These are phyloP conservation scores for Prinsepia uniflora DNA, from an alignment of 306 rosid genomes.

Conservation along the genomic window DNA sequence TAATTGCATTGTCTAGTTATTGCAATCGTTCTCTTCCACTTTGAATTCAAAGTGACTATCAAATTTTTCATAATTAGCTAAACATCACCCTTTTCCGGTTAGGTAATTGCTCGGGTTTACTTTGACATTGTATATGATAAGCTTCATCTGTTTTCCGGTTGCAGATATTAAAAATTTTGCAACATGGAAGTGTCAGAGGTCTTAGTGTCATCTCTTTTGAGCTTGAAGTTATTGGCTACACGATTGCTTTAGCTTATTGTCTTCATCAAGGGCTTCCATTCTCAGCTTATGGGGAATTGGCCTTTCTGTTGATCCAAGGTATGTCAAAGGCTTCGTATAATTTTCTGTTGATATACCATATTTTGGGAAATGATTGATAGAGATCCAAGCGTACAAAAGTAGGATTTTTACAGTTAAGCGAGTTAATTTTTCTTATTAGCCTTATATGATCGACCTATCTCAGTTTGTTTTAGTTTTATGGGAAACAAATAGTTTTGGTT, in stretches of 20 bases:
- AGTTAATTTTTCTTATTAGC: neutral
- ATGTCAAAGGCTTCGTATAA: constrained; percentile 11
- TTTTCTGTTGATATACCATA: neutral
- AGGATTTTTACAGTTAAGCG: neutral
- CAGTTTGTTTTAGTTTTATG: neutral
- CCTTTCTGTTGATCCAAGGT: constrained; percentile 90
- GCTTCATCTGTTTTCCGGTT: neutral
- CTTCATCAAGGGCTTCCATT: constrained; percentile 88
- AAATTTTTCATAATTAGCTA: neutral
- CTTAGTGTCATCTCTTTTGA: constrained; percentile 78
- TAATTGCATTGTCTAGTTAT: neutral
- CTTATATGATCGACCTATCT: neutral
- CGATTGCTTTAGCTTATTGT: constrained; percentile 87
- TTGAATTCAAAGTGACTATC: constrained; percentile 1
- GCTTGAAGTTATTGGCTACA: constrained; percentile 85
- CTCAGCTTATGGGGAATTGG: constrained; percentile 88
- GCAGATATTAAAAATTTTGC: constrained; percentile 77
- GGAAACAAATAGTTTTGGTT: neutral
- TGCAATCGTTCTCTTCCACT: neutral
- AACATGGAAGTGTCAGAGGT: constrained; percentile 72
- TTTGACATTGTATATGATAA: neutral
- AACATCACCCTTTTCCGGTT: too few relatives aligned
- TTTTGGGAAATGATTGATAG: neutral
- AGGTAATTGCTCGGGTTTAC: neutral
- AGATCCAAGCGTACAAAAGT: neutral